Base-by-base conservation (phyloP, 768 basidiomycete species). In the Suillus lakei region DNA sequence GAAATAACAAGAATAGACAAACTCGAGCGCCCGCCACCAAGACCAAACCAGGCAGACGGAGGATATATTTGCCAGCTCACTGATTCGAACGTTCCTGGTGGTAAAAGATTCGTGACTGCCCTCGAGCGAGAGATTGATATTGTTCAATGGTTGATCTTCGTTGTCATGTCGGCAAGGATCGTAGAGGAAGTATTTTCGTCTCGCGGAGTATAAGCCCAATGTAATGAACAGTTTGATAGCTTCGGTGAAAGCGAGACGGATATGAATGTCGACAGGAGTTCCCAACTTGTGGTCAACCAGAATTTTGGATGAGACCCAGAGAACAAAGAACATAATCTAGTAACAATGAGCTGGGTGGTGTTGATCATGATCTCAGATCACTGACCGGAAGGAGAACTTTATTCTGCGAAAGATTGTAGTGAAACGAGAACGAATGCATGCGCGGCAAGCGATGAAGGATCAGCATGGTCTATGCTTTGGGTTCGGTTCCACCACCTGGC, bases 191-290 rank as follows among this genome's bases (percentile, higher is more conserved):
- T 68, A 39, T 36, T 30, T 62, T 61, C 48, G 41, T 38, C 38
- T 53, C 36, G 60, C 34, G 18, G 67, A 55, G 70, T 70, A 74
- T 15, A 69, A 26, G 38, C 21, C 66, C 2, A 74, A 34, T 34
- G 67, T 72, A 54, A 72, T 15, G 3, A 63, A 15, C 10, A 64
- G 60, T 54, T 76, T 76, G 58, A 50, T 21, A 23, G 70, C 54
- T 58, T 77, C 70, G 9, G 39, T 71, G 39, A 66, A 55, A 59
- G 66, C 73, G 21, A 73, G 70, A 18, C 46, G 66, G 36, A 74
- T 61, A 12, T 63, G 48, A 18, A 34, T 38, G 30, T 65, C 48
- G 23, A 64, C 36, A 50, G 39, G 54, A 61, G 65, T 67, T 59
- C 18, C 18, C 5, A 26, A 59, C 26, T 59, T 41, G 26, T 41